These are phyloP conservation scores for Rhodotorula sp. DNA, from an alignment of 1,284 basidiomycete genomes.

Conservation along the genomic window DNA sequence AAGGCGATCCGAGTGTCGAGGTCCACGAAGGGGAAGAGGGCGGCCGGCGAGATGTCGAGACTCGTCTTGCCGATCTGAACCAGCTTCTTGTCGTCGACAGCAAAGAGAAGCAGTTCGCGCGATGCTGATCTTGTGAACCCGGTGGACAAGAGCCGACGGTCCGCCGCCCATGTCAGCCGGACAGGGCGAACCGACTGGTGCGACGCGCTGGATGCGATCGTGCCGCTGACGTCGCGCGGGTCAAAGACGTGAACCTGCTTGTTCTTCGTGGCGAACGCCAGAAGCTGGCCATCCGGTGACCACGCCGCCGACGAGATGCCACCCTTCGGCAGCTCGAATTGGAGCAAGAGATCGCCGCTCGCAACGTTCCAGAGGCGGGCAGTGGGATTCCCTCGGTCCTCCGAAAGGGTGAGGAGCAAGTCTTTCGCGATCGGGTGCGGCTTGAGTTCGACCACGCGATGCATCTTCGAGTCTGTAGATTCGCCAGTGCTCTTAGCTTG, in stretches of 20 bases:
- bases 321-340: constrained; percentile 25
- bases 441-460: constrained; percentile 50
- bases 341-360: constrained; percentile 26
- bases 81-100: constrained; percentile 33
- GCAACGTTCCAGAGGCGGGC: constrained; percentile 50
- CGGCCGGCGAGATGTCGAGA: constrained; percentile 54
- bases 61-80: constrained; percentile 43
- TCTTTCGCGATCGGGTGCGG: constrained; percentile 52
- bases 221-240: constrained; percentile 43
- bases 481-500: too few species aligned
- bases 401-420: constrained; percentile 49
- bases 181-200: constrained; percentile 52
- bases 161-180: constrained; percentile 52
- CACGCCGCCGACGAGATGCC: constrained; percentile 49
- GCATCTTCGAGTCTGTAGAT: constrained; percentile 46
- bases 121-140: constrained; percentile 53
- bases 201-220: constrained; percentile 42
- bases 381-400: constrained; percentile 48
- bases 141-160: constrained; percentile 48
- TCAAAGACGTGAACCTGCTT: constrained; percentile 51
- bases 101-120: constrained; percentile 52
- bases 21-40: constrained; percentile 54
- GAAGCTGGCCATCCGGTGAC: constrained; percentile 47
- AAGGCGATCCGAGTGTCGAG: constrained; percentile 53
- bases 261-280: constrained; percentile 54